Percentiles rank a stretch among this genome's conserved stretches.
These are phyloP conservation scores for Acer yangbiense DNA, from an alignment of 345 rosid species.

Conservation along the genomic window DNA sequence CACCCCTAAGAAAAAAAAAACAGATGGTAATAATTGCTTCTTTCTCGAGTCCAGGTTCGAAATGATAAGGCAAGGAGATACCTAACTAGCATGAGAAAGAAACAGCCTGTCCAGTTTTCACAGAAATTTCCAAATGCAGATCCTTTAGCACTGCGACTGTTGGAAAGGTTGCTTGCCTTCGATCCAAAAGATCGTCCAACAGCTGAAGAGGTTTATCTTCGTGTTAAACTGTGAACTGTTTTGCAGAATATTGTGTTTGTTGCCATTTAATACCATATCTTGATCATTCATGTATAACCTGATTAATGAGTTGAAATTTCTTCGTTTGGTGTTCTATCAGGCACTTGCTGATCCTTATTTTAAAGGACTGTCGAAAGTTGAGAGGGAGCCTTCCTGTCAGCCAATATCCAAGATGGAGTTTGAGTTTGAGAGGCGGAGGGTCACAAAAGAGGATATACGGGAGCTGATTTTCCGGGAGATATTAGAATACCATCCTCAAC, in stretches of 20 bases:
- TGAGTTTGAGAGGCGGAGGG: conserved; percentile 93
- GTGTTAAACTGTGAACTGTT: conserved; percentile 2
- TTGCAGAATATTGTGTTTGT: not conserved
- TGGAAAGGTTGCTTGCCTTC: conserved; percentile 85
- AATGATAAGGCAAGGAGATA: conserved; percentile 95
- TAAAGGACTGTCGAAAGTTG: conserved; percentile 82
- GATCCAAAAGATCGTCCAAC: conserved; percentile 92
- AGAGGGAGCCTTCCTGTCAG: conserved; percentile 94
- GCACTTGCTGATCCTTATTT: conserved; percentile 92
- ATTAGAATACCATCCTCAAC: conserved; percentile 93
- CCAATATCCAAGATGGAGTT: conserved; percentile 97
- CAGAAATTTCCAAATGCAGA: conserved; percentile 86
- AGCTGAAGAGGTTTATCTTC: conserved; percentile 77
- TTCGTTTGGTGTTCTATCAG: conserved; percentile 37
- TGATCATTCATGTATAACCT: not conserved
- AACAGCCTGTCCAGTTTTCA: conserved; percentile 66
- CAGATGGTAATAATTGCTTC: not conserved
- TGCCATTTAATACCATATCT: not conserved
- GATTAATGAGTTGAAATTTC: not conserved
- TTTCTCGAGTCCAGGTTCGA: conserved; percentile 59
- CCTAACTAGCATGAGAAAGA: conserved; percentile 93
- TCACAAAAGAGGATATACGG: conserved; percentile 85
- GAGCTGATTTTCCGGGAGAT: conserved; percentile 87
- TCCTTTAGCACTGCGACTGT: conserved; percentile 68
- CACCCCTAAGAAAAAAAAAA: not conserved